Base-by-base conservation (phyloP, 768 basidiomycete species). In the Pulveroboletus sp. region DNA sequence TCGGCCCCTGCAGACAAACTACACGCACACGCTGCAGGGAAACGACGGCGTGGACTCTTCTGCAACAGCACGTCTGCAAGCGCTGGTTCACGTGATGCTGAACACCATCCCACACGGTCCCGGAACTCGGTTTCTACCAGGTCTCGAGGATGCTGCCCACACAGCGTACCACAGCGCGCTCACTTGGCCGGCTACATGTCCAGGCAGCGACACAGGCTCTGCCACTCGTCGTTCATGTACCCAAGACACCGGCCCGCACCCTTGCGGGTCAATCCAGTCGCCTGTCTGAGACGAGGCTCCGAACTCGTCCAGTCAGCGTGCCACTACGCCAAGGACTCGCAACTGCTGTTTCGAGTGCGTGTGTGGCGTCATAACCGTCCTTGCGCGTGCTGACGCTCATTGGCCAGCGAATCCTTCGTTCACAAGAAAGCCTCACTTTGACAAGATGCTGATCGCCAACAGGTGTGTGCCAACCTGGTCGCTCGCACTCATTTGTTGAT, bases 401-500 rank as follows among this genome's bases (percentile, higher is more conserved):
- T 39, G 39, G 12, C 26, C n/a, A 45, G 49, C 39, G 36, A 44
- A 55, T 39, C 31, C 6, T 27, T 39, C 49, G 12, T 21, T 39
- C 33, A 35, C 50, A 39, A 50, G 67, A 38, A 71, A 67, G 31
- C 81, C 86, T 9, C 85, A 86, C 57, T 92, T 93, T 57, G 83
- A 89, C 72, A 96, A 96, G 76, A 89, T 94, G 52, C 76, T 96
- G 21, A 83, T 96, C 49, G 93, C 93, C 0, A 96, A 96, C 63
- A 74, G 93, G 93, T 73, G 11, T 10, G 43, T 33, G 43, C 24
- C 12, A 7, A 8, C 6, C 14, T 3, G 2, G 8, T 35, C 37
- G 8, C 6, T 11, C 26, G 10, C 24, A 30, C 10, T 36, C 10
- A 11, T 39, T 26, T 32, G 24, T 28, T 49, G 18, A 32, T 35